These are phyloP conservation scores for Pouteria glomerata DNA, from an alignment of 148 eudicot species.

Conservation along the genomic window DNA sequence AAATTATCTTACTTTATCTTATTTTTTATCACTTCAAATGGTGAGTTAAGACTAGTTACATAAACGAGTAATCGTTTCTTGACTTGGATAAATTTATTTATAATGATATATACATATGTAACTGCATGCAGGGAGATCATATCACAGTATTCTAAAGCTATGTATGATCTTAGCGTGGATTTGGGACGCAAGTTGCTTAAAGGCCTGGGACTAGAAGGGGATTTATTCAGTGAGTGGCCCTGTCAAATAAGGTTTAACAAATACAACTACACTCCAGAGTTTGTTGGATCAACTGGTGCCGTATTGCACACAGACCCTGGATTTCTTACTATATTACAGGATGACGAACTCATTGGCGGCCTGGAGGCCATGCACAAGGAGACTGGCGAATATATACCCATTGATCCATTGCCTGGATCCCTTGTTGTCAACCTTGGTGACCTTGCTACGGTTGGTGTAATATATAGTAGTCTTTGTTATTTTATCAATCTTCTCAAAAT, in stretches of 20 bases:
- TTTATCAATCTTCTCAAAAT: too few relatives aligned
- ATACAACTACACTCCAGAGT: slow-evolving; percentile 51
- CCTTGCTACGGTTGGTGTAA: slow-evolving; percentile 43
- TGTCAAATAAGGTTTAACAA: slow-evolving; percentile 58
- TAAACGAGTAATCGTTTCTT: too few relatives aligned
- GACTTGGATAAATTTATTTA: background rate
- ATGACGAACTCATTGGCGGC: slow-evolving; percentile 50
- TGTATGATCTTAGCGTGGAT: slow-evolving; percentile 18
- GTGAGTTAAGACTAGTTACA: too few relatives aligned
- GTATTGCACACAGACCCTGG: slow-evolving; percentile 54
- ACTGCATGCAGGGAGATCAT: slow-evolving; percentile 22
- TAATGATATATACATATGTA: background rate
- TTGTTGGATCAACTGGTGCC: slow-evolving; percentile 47
- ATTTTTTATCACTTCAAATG: too few relatives aligned
- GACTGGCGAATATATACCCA: slow-evolving; percentile 25
- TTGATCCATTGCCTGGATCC: slow-evolving; percentile 44
- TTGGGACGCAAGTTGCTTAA: slow-evolving; percentile 18
- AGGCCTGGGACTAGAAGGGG: slow-evolving; percentile 27
- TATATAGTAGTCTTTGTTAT: too few relatives aligned
- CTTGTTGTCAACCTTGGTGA: slow-evolving; percentile 57
- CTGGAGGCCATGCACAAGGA: slow-evolving; percentile 45
- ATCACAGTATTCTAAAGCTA: slow-evolving; percentile 10
- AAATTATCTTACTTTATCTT: too few relatives aligned
- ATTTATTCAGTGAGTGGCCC: slow-evolving; percentile 50
- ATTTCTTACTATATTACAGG: slow-evolving; percentile 51